phyloP scores from a whole-genome alignment of 2,329 filamentous ascomycete species.

The Fusarium nurragi region DNA sequence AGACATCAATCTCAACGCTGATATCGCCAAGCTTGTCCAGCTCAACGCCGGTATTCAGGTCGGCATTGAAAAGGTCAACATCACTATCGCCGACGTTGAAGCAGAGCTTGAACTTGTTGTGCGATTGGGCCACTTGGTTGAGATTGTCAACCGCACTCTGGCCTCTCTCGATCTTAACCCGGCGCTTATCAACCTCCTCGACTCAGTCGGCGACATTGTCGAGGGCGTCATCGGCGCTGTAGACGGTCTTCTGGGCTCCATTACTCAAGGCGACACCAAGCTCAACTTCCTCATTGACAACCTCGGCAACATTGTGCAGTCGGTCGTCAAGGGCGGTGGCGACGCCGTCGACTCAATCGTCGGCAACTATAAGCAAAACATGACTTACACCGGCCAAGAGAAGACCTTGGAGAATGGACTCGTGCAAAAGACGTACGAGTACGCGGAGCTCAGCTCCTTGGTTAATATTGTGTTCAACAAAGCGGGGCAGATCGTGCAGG shows the following conservation, averaged over 20 bases:
- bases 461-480: constrained; percentile 29
- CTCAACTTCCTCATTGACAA: constrained; percentile 26
- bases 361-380: constrained; percentile 25
- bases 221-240: constrained; percentile 18
- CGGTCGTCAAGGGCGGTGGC: constrained; percentile 11
- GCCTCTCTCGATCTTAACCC: constrained; percentile 24
- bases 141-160: constrained; percentile 25
- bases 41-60: constrained; percentile 22
- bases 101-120: constrained; percentile 26
- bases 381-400: constrained; percentile 25
- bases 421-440: constrained; percentile 18
- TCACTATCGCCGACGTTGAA: constrained; percentile 21
- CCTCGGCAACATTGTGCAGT: constrained; percentile 23
- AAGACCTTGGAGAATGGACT: constrained; percentile 15
- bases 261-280: constrained; percentile 24
- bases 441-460: constrained; percentile 14
- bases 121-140: constrained; percentile 16
- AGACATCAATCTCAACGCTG: constrained; percentile 26
- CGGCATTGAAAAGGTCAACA: constrained; percentile 25
- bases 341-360: constrained; percentile 23
- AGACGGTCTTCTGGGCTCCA: constrained; percentile 18
- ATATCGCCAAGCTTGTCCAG: constrained; percentile 19
- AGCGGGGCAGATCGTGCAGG: constrained; percentile 23
- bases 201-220: constrained; percentile 18
- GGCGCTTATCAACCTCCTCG: constrained; percentile 15